Evolutionary conservation across 495 filamentous ascomycete genomes (phyloP), one percentile per base, ranked within the genome.

Genomic region (Penicillium roqueforti): DNA sequence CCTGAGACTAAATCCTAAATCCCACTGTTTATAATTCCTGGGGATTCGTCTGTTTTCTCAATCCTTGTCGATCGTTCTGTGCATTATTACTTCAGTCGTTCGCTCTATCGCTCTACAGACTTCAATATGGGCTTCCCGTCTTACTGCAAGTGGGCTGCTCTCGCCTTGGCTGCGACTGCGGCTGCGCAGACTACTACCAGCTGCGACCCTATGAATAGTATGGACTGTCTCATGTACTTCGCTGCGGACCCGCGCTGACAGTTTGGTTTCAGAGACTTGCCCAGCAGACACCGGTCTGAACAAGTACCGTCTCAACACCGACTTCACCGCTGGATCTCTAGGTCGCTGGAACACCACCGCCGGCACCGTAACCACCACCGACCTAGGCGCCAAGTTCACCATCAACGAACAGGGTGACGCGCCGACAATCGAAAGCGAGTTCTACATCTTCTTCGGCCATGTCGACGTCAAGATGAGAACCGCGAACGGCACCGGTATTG

Each of bases 401-500:
- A 83, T 96, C 68, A 70, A 66, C 54, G 81, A 88, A 68, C 70
- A 81, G 52, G 82, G 82, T 47, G 85, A 95, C 57, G 82, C 87
- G 4, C 88, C 90, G 3, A 90, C 87, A 20, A 83, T 95, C 60
- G 76, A 81, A 46, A 82, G 86, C 26, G 79, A 87, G 51, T 89
- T 85, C 66, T 89, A 89, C 71, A 83, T 93, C 76, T 85, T 92
- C 73, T 92, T 87, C 61, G 91, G 90, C 38, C 78, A 78, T 54
- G 79, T 87, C 45, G 87, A 90, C 62, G 81, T 92, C 40, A 76
- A 75, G 48, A 76, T 91, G 76, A 85, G 88, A 72, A 84, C 87
- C 11, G 83, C 91, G 1, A 72, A 75, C 2, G 91, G 91, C 16
- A 77, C 75, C 25, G 91, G 91, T 57, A 85, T 96, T 50, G 81